These are phyloP conservation scores for Colletotrichum echinochloae DNA, from an alignment of 2,329 filamentous ascomycete species.

Conservation along the genomic window DNA sequence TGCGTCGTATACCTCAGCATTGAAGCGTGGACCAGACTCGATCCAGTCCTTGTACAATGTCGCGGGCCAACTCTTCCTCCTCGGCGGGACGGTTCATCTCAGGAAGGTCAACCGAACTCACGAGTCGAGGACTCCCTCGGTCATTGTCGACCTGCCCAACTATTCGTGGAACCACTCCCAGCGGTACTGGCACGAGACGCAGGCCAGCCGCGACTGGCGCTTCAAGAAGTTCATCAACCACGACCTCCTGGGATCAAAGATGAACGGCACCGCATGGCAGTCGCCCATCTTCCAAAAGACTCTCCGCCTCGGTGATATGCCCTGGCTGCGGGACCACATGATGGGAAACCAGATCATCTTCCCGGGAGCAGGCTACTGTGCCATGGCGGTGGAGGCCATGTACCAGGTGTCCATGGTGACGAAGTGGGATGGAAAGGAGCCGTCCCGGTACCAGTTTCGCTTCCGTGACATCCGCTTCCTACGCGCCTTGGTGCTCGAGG, in stretches of 20 bases:
- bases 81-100: conserved; percentile 1
- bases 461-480: neutral
- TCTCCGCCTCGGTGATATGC: conserved; percentile 26
- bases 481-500: conserved; percentile 6
- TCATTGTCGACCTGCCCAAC: conserved; percentile 23
- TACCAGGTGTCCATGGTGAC: neutral
- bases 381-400: conserved; percentile 14
- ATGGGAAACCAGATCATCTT: conserved; percentile 57
- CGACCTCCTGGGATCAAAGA: conserved; percentile 21
- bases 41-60: neutral
- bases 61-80: conserved; percentile 12
- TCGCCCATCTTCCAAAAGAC: neutral
- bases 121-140: no score
- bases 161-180: conserved; percentile 24
- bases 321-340: conserved; percentile 56
- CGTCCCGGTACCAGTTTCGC: neutral
- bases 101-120: neutral
- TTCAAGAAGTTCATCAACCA: conserved; percentile 17
- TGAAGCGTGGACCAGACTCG: conserved; percentile 8
- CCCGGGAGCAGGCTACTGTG: conserved; percentile 38
- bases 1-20: neutral
- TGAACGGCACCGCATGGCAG: conserved; percentile 6
- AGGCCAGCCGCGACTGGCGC: conserved; percentile 14
- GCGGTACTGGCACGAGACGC: conserved; percentile 21
- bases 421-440: neutral